Evolutionary conservation across 148 eudicot genomes (phyloP).

Genomic region (Oxyria digyna): DNA sequence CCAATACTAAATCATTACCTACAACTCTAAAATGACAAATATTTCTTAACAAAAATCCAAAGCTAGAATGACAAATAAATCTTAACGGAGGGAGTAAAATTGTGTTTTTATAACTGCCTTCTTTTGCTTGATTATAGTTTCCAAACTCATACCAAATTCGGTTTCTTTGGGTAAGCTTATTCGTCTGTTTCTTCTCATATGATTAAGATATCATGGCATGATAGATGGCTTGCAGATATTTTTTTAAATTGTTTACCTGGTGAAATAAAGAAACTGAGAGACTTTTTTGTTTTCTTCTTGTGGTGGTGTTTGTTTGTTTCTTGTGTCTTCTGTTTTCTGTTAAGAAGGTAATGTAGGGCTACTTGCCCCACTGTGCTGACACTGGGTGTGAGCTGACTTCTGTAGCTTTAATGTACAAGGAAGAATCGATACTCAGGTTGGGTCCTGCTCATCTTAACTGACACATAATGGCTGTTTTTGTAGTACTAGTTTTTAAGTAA

Average conservation of each 20-base stretch:
- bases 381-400: conserved; percentile 99
- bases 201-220: conserved; percentile 18
- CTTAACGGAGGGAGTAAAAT: too few species aligned
- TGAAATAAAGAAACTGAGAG: conserved; percentile 70
- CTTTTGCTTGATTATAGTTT: conserved; percentile 59
- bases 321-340: conserved; percentile 75
- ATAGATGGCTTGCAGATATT: conserved; percentile 23
- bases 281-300: conserved; percentile 71
- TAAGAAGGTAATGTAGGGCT: conserved; percentile 97
- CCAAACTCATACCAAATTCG: conserved; percentile 70
- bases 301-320: conserved; percentile 90
- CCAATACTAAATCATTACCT: too few species aligned
- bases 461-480: conserved; percentile 55
- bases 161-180: conserved; percentile 82
- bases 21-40: too few species aligned
- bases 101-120: conserved; percentile 41
- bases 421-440: conserved; percentile 68
- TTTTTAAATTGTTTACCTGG: conserved; percentile 31
- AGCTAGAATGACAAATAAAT: too few species aligned
- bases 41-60: too few species aligned
- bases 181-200: conserved; percentile 32
- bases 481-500: conserved; percentile 25
- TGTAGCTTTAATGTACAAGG: conserved; percentile 92
- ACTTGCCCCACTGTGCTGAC: conserved; percentile 96
- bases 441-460: conserved; percentile 90